These are phyloP conservation scores for Cardiospermum halicacabum DNA, from an alignment of 345 rosid species.

Conservation along the genomic window DNA sequence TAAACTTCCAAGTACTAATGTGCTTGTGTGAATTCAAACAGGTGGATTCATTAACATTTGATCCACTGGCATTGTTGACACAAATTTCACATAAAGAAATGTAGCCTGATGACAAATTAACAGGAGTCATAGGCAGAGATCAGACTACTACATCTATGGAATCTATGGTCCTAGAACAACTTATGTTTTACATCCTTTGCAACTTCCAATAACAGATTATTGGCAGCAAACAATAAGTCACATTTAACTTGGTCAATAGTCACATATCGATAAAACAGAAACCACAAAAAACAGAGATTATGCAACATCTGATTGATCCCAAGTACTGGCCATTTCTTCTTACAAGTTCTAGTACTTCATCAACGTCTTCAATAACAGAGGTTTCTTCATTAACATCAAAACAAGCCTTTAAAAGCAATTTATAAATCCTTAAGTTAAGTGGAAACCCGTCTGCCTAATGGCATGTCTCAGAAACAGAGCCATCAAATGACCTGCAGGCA, in stretches of 20 bases:
- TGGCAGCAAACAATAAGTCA: slow-evolving; percentile 73
- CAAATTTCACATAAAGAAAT: no score
- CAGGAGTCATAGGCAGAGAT: no score
- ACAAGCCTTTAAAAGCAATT: slow-evolving; percentile 70
- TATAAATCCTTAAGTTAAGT: slow-evolving; percentile 67
- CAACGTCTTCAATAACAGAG: slow-evolving; percentile 74
- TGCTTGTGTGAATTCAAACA: no score
- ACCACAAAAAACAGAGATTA: slow-evolving; percentile 85
- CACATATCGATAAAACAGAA: slow-evolving; percentile 72
- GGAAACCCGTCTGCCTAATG: slow-evolving; percentile 98
- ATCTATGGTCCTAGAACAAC: no score
- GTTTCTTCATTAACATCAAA: slow-evolving; percentile 75
- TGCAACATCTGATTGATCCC: slow-evolving; percentile 75
- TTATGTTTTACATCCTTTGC: slow-evolving; percentile 64
- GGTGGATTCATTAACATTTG: no score
- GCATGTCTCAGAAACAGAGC: slow-evolving; percentile 54
- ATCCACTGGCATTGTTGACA: no score
- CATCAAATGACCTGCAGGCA: slow-evolving; percentile 56
- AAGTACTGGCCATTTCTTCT: slow-evolving; percentile 86
- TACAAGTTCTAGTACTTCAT: slow-evolving; percentile 79
- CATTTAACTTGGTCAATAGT: slow-evolving; percentile 69
- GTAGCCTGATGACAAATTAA: no score
- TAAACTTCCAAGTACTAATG: no score
- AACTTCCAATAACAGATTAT: slow-evolving; percentile 65
- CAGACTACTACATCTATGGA: no score